Evolutionary conservation across 2,329 filamentous ascomycete species (phyloP), one percentile per base, ranked within the genome.

Genomic region (Phaeosphaeria sp.): DNA sequence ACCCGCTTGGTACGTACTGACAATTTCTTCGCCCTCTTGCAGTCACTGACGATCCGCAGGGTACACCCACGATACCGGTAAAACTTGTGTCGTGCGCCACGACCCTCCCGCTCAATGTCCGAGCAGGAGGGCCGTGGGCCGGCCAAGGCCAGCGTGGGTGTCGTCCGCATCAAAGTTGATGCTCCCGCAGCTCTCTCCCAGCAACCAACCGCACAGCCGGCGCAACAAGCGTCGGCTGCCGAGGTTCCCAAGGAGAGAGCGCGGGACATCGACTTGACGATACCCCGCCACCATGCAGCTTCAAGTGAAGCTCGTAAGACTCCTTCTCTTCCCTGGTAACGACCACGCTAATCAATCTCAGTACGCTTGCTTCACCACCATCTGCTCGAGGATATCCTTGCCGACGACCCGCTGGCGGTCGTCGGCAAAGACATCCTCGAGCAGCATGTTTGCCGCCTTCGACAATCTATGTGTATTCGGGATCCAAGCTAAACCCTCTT

Each of bases 221-320:
- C 62, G 60, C 67, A 61, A 64, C 65, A 65, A 64, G 65, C 68
- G 22, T 53, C 71, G 30, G 66, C 72, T 24, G 67, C 72, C 25
- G 80, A 83, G 42, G 84, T 87, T 61, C 82, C 82, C 71, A 97
- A 97, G 83, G 93, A 6, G 25, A 11, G 25, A 11, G 25, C 25
- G 5, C 11, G 25, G 5, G 25, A 30, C 11, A 30, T 11, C 11
- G 25, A 11, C 5, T 5, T 30, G 25, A 30, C 25, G 25, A 30
- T 11, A 30, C 25, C 25, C 5, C 11, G 25, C 25, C 25, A 30
- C 25, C 11, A 11, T 30, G 5, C 25, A 30, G 11, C 25, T 6
- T 11, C 11, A 30, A 30, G 11, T 30, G 11, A 30, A 30, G 25
- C 25, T 36, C 11, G 6, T 36, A 36, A 3, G 30, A 13, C 25